A percentile compares a stretch with the other conserved stretches of the same genome.
Conservation (phyloP, 139 green algal genomes). For the Nannochloris sp. region DNA sequence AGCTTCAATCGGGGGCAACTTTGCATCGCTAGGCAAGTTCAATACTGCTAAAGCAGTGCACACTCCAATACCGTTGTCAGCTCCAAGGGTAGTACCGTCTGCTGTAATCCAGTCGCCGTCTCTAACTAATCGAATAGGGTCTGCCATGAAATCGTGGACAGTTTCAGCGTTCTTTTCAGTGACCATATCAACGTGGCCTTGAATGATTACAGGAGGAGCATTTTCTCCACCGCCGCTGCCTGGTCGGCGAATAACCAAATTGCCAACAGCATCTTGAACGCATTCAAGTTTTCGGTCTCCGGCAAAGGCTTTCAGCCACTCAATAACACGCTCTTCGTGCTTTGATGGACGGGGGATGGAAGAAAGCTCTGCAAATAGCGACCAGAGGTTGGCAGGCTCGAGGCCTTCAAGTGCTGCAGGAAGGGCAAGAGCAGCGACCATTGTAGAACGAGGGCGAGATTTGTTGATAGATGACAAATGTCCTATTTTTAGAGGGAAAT, state of each 20-base stretch:
- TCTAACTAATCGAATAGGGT: conserved; percentile 39
- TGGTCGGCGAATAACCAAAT: conserved; percentile 57
- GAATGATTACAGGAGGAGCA: conserved; percentile 56
- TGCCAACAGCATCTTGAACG: conserved; percentile 55
- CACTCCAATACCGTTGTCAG: conserved; percentile 71
- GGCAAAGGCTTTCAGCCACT: conserved; percentile 58
- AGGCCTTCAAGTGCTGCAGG: conserved; percentile 6
- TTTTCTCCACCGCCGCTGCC: conserved; percentile 48
- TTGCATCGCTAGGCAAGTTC: conserved; percentile 22
- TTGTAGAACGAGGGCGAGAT: no score
- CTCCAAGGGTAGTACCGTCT: conserved; percentile 61
- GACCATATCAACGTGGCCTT: conserved; percentile 75
- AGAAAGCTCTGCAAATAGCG: conserved; percentile 30
- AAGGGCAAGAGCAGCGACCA: no score
- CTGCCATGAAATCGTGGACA: conserved; percentile 51
- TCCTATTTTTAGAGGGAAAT: no score
- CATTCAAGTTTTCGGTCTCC: conserved; percentile 35
- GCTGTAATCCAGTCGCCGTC: conserved; percentile 62
- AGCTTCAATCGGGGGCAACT: conserved; percentile 64
- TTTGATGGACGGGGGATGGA: conserved; percentile 54
- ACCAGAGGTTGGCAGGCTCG: conserved; percentile 32
- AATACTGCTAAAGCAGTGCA: conserved; percentile 57
- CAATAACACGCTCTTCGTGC: conserved; percentile 55
- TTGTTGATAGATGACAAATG: no score
- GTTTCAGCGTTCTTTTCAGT: conserved; percentile 52